phyloP scores from a whole-genome alignment of 164 flowering plant species.

The Piper longum region DNA sequence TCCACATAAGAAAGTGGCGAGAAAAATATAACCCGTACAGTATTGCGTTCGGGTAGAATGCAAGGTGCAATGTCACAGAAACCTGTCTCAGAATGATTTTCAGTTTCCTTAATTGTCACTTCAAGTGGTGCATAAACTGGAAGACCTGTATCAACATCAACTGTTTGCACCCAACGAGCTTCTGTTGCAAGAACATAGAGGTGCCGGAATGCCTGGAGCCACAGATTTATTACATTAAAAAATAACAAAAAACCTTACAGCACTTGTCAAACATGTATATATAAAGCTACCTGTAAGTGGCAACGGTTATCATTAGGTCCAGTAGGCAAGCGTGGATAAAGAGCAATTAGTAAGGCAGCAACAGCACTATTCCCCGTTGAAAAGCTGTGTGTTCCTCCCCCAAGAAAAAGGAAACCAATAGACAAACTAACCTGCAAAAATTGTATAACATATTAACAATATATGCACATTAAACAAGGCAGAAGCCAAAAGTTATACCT shows the following conservation, averaged over 20 bases:
- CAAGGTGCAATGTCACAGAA: constrained; percentile 92
- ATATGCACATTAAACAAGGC: not conserved
- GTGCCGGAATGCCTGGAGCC: constrained; percentile 80
- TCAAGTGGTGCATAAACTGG: constrained; percentile 92
- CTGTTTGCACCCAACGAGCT: constrained; percentile 88
- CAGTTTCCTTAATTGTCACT: constrained; percentile 58
- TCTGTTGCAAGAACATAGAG: constrained; percentile 89
- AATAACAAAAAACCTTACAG: not conserved
- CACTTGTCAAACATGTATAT: not conserved
- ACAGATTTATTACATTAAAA: not conserved
- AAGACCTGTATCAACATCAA: constrained; percentile 92
- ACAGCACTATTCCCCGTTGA: constrained; percentile 70
- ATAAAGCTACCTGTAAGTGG: constrained; percentile 72
- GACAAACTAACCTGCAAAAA: constrained; percentile 70
- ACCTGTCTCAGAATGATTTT: constrained; percentile 75
- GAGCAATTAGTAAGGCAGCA: constrained; percentile 71
- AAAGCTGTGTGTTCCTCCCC: constrained; percentile 89
- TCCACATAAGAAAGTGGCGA: too few species aligned
- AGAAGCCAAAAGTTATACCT: not conserved
- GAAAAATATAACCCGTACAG: constrained; percentile 33
- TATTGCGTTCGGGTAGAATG: constrained; percentile 81
- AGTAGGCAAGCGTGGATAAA: constrained; percentile 92
- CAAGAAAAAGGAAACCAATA: constrained; percentile 92
- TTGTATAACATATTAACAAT: not conserved
- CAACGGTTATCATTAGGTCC: constrained; percentile 98